Evolutionary conservation across 2,329 filamentous ascomycete species (phyloP).

Genomic region (Colletotrichum sp.): DNA sequence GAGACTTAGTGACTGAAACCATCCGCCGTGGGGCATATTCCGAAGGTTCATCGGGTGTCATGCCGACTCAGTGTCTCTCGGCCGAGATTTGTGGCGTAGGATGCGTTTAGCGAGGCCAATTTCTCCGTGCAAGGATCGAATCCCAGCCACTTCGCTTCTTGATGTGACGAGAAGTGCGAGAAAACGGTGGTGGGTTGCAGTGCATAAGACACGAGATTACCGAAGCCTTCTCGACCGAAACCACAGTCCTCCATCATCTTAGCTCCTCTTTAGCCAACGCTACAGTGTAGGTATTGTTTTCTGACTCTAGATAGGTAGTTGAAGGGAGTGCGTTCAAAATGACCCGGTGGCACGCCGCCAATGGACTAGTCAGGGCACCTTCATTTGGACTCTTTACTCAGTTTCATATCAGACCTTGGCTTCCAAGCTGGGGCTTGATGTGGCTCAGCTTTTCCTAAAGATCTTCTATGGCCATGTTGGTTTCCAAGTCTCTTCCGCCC

Average conservation of each 20-base stretch:
- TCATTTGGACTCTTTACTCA: background rate
- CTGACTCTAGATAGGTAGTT: background rate
- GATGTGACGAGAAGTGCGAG: background rate
- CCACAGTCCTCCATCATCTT: background rate
- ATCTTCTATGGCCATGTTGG: background rate
- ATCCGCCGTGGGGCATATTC: background rate
- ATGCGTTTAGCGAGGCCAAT: background rate
- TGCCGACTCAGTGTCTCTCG: background rate
- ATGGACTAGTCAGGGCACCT: background rate
- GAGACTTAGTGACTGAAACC: background rate
- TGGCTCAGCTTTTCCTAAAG: background rate
- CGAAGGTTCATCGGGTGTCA: background rate
- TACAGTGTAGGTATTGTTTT: background rate
- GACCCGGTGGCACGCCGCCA: background rate
- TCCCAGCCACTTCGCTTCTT: background rate
- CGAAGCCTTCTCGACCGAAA: background rate
- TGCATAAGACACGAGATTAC: background rate
- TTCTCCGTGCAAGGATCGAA: background rate
- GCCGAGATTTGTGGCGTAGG: background rate
- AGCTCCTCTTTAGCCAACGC: background rate
- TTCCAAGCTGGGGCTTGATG: background rate
- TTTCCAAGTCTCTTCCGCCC: background rate
- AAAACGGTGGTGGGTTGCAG: background rate
- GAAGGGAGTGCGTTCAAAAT: background rate
- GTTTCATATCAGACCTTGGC: background rate